Evolutionary conservation across 495 filamentous ascomycete genomes (phyloP).

Genomic region (Delitschia confertaspora): DNA sequence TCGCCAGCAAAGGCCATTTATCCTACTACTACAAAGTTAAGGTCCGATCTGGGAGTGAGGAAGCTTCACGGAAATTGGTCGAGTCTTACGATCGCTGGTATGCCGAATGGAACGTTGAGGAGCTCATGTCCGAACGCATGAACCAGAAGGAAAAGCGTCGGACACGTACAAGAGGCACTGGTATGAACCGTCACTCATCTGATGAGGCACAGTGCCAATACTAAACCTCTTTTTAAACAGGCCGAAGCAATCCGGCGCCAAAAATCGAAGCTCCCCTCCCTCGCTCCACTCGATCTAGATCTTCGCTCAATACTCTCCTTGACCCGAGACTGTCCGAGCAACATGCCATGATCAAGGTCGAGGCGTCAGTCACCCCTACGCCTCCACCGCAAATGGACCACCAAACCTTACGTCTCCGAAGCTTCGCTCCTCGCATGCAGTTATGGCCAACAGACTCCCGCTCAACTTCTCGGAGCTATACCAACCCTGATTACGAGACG

Average conservation of each 20-base stretch:
- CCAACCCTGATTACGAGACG: constrained; percentile 25
- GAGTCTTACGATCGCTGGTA: constrained; percentile 65
- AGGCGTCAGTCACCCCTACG: constrained; percentile 15
- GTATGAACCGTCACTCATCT: constrained; percentile 11
- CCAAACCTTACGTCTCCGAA: constrained; percentile 24
- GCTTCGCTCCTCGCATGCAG: constrained; percentile 35
- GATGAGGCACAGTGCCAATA: not conserved
- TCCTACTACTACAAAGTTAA: constrained; percentile 64
- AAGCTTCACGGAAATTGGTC: constrained; percentile 41
- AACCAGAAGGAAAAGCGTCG: constrained; percentile 58
- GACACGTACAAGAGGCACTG: constrained; percentile 17
- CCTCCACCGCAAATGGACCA: constrained; percentile 17
- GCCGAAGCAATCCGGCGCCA: constrained; percentile 8
- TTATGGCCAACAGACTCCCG: constrained; percentile 23
- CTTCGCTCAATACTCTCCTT: constrained; percentile 12
- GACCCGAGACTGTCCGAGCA: constrained; percentile 29
- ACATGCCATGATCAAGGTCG: constrained; percentile 25
- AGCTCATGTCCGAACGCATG: constrained; percentile 61
- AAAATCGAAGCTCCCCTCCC: constrained; percentile 15
- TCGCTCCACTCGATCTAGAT: constrained; percentile 11
- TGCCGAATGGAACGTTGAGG: constrained; percentile 50
- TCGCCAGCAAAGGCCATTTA: constrained; percentile 77
- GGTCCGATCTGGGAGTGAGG: constrained; percentile 53
- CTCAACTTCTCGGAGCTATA: constrained; percentile 19
- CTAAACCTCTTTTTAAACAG: constrained; percentile 8